Evolutionary conservation across 345 rosid genomes (phyloP), one percentile per base, ranked within the genome.

Genomic region (Triadica sebifera): DNA sequence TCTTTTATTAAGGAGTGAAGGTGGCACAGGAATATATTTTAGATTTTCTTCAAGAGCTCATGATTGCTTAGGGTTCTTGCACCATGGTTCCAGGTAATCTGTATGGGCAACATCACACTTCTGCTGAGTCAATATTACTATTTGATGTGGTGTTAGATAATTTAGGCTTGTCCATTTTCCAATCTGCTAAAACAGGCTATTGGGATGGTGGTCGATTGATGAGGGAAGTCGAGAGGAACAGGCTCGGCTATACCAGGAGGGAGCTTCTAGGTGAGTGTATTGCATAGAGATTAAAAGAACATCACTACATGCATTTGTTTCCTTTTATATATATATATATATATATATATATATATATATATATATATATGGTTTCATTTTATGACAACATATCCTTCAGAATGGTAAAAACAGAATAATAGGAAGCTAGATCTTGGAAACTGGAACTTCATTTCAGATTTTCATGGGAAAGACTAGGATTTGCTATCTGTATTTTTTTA

Each of bases 141-240:
- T 74, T 43, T 74, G 62, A 77, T 73, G 6, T 29, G 19, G 34
- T 77, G 19, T 45, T 55, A 24, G 6, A 60, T 10, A 67, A 51
- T 61, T 25, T 55, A 49, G 57, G 72, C 45, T 71, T 65, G 57
- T 62, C 41, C 55, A 17, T 75, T 38, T 81, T 67, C 24, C 71
- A 64, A 74, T 77, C 62, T 77, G 39, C 71, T 56, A 51, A 70
- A 71, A 25, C 91, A 95, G 98, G 87, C 82, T 95, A 70, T 65
- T 95, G 77, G 99, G 99, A 63, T 95, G 99, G 99, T 95, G 99
- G 99, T 95, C 99, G 12, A 95, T 95, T 77, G 98, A 95, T 77
- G 98, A 95, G 80, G 97, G 93, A 77, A 93, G 98, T 72, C 75
- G 79, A 55, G 99, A 95, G 88, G 99, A 95, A 69, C 96, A 95